Conservation (phyloP, 129 eudicot genomes). For the Saussurea involucrata region DNA sequence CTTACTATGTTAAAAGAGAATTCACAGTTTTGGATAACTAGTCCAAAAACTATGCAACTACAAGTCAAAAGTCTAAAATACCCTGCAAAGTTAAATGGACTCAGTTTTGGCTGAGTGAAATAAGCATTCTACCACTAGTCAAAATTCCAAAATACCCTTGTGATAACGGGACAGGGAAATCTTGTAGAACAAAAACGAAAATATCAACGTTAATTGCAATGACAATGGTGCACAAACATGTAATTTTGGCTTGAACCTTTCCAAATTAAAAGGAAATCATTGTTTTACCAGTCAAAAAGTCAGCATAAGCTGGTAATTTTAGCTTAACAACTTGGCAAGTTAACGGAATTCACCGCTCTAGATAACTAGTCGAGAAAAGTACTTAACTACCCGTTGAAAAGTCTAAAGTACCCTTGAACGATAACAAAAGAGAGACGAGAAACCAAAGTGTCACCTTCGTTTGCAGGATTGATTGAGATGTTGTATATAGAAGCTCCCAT, state of each 20-base stretch:
- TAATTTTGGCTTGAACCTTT: neutral
- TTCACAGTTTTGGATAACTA: neutral
- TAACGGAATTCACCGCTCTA: neutral
- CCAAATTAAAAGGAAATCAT: neutral
- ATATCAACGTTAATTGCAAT: neutral
- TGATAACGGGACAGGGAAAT: neutral
- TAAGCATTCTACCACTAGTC: neutral
- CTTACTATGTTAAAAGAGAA: neutral
- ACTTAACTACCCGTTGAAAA: too few species aligned
- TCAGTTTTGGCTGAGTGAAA: neutral
- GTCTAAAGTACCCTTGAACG: too few species aligned
- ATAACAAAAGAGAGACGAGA: neutral
- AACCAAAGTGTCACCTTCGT: conserved; percentile 41
- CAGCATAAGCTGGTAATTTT: neutral
- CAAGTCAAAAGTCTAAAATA: neutral
- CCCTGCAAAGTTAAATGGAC: neutral
- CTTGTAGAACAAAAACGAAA: neutral
- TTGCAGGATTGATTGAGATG: conserved; percentile 79
- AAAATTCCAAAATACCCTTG: neutral
- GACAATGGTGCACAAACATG: neutral
- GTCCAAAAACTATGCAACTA: neutral
- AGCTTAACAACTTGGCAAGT: neutral
- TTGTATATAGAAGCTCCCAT: conserved; percentile 92
- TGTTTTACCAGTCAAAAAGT: neutral
- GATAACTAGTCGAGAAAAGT: neutral